These are phyloP conservation scores for Fusarium mexicanum DNA, from an alignment of 2,329 filamentous ascomycete species.

Conservation along the genomic window DNA sequence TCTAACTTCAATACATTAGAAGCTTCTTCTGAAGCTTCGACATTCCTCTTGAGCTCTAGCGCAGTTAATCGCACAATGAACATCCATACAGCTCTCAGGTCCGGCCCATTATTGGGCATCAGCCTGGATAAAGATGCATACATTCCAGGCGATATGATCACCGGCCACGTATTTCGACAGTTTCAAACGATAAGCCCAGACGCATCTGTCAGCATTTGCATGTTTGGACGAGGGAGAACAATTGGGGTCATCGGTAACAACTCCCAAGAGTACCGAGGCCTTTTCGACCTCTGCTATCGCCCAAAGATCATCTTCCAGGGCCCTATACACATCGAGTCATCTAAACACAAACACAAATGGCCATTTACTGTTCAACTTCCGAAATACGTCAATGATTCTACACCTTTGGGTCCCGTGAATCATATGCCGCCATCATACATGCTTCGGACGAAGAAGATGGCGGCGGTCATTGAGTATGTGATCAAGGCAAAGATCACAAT, in stretches of 20 bases:
- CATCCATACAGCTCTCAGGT: neutral
- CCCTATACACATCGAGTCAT: constrained; percentile 39
- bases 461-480: constrained; percentile 45
- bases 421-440: constrained; percentile 11
- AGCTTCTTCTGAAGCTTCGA: neutral
- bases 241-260: constrained; percentile 29
- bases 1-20: too few relatives aligned
- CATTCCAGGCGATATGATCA: constrained; percentile 42
- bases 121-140: constrained; percentile 3
- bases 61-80: neutral
- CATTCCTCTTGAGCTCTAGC: accelerated
- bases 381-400: constrained; percentile 5
- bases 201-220: constrained; percentile 32
- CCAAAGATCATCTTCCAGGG: constrained; percentile 33
- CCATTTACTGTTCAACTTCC: constrained; percentile 45
- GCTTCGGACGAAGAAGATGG: neutral
- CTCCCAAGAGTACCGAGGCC: constrained; percentile 29
- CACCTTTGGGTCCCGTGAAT: neutral
- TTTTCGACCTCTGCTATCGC: neutral
- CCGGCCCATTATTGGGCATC: constrained; percentile 8
- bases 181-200: constrained; percentile 30
- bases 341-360: constrained; percentile 34
- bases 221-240: constrained; percentile 42
- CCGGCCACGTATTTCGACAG: constrained; percentile 39
- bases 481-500: constrained; percentile 44